These are phyloP conservation scores for Tricholoma hemisulphureum DNA, from an alignment of 768 basidiomycete genomes.

Conservation along the genomic window DNA sequence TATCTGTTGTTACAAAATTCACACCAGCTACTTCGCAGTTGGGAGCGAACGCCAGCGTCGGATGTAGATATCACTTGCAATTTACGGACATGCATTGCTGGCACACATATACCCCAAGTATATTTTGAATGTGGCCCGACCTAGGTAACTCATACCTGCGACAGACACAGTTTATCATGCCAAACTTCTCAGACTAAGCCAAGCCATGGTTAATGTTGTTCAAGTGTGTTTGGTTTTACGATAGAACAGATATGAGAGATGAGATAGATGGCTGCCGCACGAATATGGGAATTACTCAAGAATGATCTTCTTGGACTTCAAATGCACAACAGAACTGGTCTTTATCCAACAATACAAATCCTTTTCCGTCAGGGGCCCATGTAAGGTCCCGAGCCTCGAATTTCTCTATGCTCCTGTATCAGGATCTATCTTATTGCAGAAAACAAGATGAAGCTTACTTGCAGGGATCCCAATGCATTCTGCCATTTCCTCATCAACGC, in stretches of 20 bases:
- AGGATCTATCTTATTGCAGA: constrained; percentile 10
- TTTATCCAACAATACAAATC: constrained; percentile 70
- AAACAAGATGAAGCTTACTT: constrained; percentile 48
- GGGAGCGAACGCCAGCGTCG: constrained; percentile 66
- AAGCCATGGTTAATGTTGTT: too few relatives aligned
- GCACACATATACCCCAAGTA: neutral
- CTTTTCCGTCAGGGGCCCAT: constrained; percentile 89
- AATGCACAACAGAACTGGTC: constrained; percentile 85
- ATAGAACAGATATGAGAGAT: neutral
- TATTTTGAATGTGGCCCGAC: too few relatives aligned
- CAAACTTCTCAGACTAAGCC: too few relatives aligned
- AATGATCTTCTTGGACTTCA: constrained; percentile 57
- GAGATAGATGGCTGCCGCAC: neutral
- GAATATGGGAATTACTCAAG: neutral
- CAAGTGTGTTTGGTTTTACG: too few relatives aligned
- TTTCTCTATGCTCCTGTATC: constrained; percentile 42
- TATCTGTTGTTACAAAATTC: neutral
- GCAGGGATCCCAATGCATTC: constrained; percentile 89
- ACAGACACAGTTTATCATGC: too few relatives aligned
- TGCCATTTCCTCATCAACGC: constrained; percentile 71
- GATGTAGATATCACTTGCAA: constrained; percentile 42
- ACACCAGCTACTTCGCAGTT: constrained; percentile 33
- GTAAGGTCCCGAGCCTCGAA: constrained; percentile 68
- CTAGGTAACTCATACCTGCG: too few relatives aligned
- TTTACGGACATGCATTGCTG: neutral